A percentile compares a stretch with the other conserved stretches of the same genome.
phyloP scores from a whole-genome alignment of 495 filamentous ascomycete species.

The Tricharina praecox region DNA sequence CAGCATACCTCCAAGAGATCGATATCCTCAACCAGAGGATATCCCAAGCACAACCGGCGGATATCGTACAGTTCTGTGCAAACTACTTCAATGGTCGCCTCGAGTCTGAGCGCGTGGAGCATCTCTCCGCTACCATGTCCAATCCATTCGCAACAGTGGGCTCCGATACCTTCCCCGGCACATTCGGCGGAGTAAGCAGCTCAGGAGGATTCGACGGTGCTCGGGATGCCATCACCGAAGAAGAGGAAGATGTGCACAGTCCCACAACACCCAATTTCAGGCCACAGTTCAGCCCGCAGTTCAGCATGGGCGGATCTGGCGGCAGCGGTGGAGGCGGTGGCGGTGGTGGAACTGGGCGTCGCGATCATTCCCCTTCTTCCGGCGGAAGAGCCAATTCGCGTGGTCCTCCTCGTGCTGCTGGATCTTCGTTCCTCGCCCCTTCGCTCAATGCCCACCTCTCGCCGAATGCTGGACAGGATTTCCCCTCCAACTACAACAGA shows the following conservation, averaged over 20 bases:
- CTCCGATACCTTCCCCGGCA: slow-evolving; percentile 8
- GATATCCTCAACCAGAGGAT: slow-evolving; percentile 41
- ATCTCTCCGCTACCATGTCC: slow-evolving; percentile 21
- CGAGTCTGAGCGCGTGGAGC: slow-evolving; percentile 39
- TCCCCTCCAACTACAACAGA: slow-evolving; percentile 87
- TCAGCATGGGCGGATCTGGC: slow-evolving; percentile 5
- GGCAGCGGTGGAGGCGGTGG: neutral
- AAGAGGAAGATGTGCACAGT: slow-evolving; percentile 41
- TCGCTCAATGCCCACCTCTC: slow-evolving; percentile 3
- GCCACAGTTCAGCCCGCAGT: slow-evolving; percentile 19
- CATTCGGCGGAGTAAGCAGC: slow-evolving; percentile 11
- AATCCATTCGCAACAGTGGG: slow-evolving; percentile 35
- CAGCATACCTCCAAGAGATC: slow-evolving; percentile 43
- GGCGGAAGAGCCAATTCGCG: neutral
- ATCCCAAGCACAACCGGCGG: slow-evolving; percentile 34
- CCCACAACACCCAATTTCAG: slow-evolving; percentile 39
- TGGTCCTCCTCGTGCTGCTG: neutral
- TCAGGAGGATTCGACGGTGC: slow-evolving; percentile 31
- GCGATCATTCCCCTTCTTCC: slow-evolving; percentile 1
- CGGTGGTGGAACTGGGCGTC: neutral
- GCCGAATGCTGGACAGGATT: slow-evolving; percentile 31
- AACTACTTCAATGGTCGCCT: slow-evolving; percentile 47
- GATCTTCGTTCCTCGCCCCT: slow-evolving; percentile 8
- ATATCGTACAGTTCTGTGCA: slow-evolving; percentile 51
- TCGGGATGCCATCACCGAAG: slow-evolving; percentile 40